phyloP scores from a whole-genome alignment of 1,284 basidiomycete species.

The Cutaneotrichosporon sp. region DNA sequence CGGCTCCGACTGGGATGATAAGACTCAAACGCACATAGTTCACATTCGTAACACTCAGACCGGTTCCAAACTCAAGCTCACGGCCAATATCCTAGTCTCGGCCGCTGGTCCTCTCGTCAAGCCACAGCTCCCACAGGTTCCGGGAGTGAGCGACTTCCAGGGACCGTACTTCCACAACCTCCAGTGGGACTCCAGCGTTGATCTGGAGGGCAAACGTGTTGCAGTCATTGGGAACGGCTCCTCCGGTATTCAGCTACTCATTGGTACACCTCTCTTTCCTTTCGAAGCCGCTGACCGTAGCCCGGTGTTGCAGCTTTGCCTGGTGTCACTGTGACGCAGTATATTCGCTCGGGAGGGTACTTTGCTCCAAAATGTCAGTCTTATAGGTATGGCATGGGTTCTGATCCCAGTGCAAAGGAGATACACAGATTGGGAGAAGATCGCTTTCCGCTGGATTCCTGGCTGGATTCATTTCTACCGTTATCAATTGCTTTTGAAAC shows the following conservation, averaged over 20 bases:
- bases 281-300: neutral
- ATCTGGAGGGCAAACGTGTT: conserved; percentile 2
- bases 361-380: conserved; percentile 9
- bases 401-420: conserved; percentile 1
- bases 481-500: neutral
- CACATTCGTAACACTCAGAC: conserved; percentile 7
- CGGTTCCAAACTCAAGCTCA: neutral
- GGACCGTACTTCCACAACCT: conserved; percentile 42
- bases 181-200: conserved; percentile 30
- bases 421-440: conserved; percentile 9
- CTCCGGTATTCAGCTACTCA: conserved; percentile 9
- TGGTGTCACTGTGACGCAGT: conserved; percentile 8
- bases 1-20: conserved; percentile 19
- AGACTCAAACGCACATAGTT: conserved; percentile 21
- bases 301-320: conserved; percentile 8
- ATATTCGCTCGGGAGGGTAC: conserved; percentile 13
- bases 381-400: neutral
- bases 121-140: conserved; percentile 35
- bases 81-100: conserved; percentile 26
- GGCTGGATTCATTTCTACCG: neutral
- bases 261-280: conserved; percentile 10
- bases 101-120: conserved; percentile 30
- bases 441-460: conserved; percentile 12
- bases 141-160: conserved; percentile 36
- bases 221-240: conserved; percentile 11